Evolutionary conservation across 768 basidiomycete genomes (phyloP), one percentile per base, ranked within the genome.

Genomic region (Russula ochroleuca): DNA sequence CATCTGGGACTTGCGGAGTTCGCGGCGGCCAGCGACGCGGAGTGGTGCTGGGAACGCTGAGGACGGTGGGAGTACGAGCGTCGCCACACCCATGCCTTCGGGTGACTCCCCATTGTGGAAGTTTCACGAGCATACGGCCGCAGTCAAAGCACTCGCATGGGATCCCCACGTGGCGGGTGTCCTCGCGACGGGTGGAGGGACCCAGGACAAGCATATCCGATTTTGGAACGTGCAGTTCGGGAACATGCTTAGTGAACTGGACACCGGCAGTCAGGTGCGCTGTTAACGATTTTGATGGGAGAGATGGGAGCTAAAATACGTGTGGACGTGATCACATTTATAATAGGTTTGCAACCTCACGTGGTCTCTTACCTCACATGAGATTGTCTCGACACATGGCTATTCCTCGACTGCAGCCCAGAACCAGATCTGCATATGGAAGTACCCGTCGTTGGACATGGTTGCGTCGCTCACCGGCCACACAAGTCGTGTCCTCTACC

Each of bases 101-200:
- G 79, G 79, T 0, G 85, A 87, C 63, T 73, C 79, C 28, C 97
- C 95, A 2, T 75, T 98, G 10, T 97, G 88, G 85, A 92, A 92
- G 73, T 99, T 98, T 73, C 92, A 94, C 63, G 94, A 99, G 66
- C 96, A 99, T 73, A 89, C 88, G 3, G 96, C 97, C 1, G 96
- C 96, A 3, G 96, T 99, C 60, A 98, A 98, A 71, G 96, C 96
- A 6, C 86, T 99, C 33, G 94, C 96, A 7, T 99, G 97, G 96
- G 95, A 94, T 74, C 95, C 96, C 7, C 97, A 99, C 75, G 81
- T 96, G 50, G 79, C 87, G 13, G 94, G 94, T 1, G 82, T 98
- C 2, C 77, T 98, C 38, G 97, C 96, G 0, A 94, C 91, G 8
- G 97, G 97, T 6, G 96, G 96, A 11, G 97, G 96, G 9, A 99